Percentiles rank a stretch among this genome's conserved stretches.
Evolutionary conservation across 352 stramenopile genomes (phyloP).

Genomic region (Thalassiosira pacifica): DNA sequence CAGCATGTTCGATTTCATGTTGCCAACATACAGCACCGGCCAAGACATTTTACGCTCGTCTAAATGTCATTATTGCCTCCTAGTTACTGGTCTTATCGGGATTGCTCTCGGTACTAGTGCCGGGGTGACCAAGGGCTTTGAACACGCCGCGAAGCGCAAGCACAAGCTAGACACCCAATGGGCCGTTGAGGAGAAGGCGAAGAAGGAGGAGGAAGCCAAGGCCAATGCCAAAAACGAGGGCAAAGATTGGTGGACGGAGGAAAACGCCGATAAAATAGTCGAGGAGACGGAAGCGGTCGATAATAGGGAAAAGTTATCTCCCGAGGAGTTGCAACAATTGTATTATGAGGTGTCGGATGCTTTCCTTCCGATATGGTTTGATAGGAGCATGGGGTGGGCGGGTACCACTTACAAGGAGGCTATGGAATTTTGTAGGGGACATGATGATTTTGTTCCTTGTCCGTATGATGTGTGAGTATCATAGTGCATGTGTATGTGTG

Average conservation of each 20-base stretch:
- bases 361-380: conserved; percentile 58
- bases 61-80: conserved; percentile 8
- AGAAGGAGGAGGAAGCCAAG: conserved; percentile 7
- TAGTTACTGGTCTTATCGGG: conserved; percentile 5
- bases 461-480: conserved; percentile 54
- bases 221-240: conserved; percentile 21
- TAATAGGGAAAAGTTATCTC: neutral
- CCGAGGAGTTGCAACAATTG: conserved; percentile 12
- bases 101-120: conserved; percentile 27
- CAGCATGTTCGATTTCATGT: too few relatives aligned
- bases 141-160: conserved; percentile 20
- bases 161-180: conserved; percentile 24
- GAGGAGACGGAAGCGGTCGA: neutral
- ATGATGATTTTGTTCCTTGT: conserved; percentile 56
- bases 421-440: conserved; percentile 49
- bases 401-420: conserved; percentile 46
- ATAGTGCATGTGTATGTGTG: neutral
- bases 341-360: conserved; percentile 29
- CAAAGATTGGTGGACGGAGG: conserved; percentile 25
- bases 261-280: conserved; percentile 12
- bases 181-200: conserved; percentile 22
- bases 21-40: neutral
- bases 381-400: conserved; percentile 46
- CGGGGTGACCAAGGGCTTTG: conserved; percentile 44
- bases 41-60: neutral